Evolutionary conservation across 1,139 yeast genomes (phyloP).

Genomic region (Saccharomycopsis hybrid): DNA sequence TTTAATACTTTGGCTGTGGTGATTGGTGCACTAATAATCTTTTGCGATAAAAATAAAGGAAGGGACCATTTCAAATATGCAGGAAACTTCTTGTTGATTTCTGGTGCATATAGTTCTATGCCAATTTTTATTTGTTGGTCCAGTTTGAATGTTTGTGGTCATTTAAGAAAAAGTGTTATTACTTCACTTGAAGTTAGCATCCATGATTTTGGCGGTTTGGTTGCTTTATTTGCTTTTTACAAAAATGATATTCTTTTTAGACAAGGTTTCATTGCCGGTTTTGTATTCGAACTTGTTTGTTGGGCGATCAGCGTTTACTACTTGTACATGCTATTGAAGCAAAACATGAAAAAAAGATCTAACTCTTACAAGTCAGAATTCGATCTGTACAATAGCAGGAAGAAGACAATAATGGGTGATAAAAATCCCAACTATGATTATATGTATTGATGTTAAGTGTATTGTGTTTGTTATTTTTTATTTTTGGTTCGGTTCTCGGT

Average conservation of each 20-base stretch:
- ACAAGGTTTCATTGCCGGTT: slow-evolving; percentile 43
- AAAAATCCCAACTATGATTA: slow-evolving; percentile 39
- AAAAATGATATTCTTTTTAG: slow-evolving; percentile 41
- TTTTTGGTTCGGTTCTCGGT: neutral
- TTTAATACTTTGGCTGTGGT: slow-evolving; percentile 39
- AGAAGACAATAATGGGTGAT: slow-evolving; percentile 42
- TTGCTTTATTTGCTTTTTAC: slow-evolving; percentile 57
- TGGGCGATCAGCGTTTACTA: slow-evolving; percentile 31
- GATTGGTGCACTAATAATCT: slow-evolving; percentile 49
- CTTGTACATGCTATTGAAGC: slow-evolving; percentile 31
- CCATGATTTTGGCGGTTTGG: slow-evolving; percentile 71
- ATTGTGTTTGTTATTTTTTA: neutral
- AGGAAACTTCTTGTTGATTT: slow-evolving; percentile 55
- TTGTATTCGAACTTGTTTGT: slow-evolving; percentile 40
- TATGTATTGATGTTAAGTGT: slow-evolving; percentile 27
- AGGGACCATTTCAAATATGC: slow-evolving; percentile 42
- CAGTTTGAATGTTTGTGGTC: slow-evolving; percentile 60
- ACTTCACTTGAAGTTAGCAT: slow-evolving; percentile 68
- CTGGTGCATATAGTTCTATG: slow-evolving; percentile 61
- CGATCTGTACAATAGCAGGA: slow-evolving; percentile 33
- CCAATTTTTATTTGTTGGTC: slow-evolving; percentile 65
- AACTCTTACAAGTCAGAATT: slow-evolving; percentile 32
- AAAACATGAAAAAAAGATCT: slow-evolving; percentile 33
- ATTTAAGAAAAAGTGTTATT: slow-evolving; percentile 56
- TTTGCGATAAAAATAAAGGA: slow-evolving; percentile 33